Evolutionary conservation across 2,329 filamentous ascomycete genomes (phyloP).

Genomic region (Plenodomus tracheiphilus): DNA sequence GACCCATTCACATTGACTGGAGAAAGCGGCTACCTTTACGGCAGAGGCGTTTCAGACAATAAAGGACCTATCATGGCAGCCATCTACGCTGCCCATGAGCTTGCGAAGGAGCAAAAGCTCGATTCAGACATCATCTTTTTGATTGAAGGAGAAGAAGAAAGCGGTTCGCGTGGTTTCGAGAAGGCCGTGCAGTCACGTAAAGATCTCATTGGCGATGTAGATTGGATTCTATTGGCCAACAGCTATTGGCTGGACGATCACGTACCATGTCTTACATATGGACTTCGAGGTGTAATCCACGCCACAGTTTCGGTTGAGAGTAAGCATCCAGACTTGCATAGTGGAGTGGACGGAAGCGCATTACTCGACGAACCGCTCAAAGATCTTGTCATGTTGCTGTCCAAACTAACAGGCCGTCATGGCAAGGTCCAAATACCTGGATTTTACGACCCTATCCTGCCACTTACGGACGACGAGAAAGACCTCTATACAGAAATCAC

Average conservation of each 20-base stretch:
- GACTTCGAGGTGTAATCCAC: constrained; percentile 89
- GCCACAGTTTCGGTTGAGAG: constrained; percentile 89
- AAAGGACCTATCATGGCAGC: constrained; percentile 95
- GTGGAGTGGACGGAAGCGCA: constrained; percentile 92
- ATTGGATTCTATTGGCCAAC: constrained; percentile 94
- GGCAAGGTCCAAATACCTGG: constrained; percentile 83
- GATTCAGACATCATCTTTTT: constrained; percentile 90
- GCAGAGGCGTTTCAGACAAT: constrained; percentile 95
- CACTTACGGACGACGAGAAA: constrained; percentile 74
- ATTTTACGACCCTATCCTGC: constrained; percentile 84
- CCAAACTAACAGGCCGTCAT: constrained; percentile 77
- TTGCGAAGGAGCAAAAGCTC: constrained; percentile 80
- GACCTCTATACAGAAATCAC: constrained; percentile 83
- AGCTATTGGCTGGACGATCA: constrained; percentile 99
- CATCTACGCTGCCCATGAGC: constrained; percentile 87
- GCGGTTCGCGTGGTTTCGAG: constrained; percentile 87
- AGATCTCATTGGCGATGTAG: constrained; percentile 81
- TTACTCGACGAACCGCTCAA: constrained; percentile 90
- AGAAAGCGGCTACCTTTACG: constrained; percentile 89
- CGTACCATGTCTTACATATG: constrained; percentile 93
- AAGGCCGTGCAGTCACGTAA: constrained; percentile 81
- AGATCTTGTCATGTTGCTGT: constrained; percentile 81
- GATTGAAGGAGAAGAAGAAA: constrained; percentile 96
- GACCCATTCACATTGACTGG: constrained; percentile 91
- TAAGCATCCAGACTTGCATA: constrained; percentile 85